A percentile compares a stretch with the other conserved stretches of the same genome.
Conservation (phyloP, 2,329 filamentous ascomycete genomes). For the Fusarium sp. region DNA sequence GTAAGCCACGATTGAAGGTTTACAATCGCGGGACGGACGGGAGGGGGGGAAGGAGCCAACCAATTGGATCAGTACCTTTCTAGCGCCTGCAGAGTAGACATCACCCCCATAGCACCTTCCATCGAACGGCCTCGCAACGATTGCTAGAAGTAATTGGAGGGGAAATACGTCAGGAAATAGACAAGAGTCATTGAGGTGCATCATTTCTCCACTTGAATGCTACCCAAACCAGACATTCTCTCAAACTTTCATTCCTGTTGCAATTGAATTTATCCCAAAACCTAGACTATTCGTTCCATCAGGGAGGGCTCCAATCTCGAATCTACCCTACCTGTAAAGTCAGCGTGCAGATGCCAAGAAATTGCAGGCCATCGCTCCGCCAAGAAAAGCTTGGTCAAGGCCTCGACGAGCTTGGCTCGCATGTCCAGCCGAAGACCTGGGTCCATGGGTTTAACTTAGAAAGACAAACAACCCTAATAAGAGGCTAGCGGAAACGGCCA, state of each 20-base stretch:
- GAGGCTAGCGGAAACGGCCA: constrained; percentile 17
- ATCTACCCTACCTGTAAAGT: constrained; percentile 29
- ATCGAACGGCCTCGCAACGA: constrained; percentile 5
- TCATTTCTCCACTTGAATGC: background rate
- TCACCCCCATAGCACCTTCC: constrained; percentile 16
- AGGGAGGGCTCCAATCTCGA: constrained; percentile 15
- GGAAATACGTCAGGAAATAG: constrained; percentile 2
- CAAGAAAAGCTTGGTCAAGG: constrained; percentile 49
- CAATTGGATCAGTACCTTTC: constrained; percentile 30
- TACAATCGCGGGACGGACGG: constrained; percentile 30
- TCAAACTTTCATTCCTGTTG: background rate
- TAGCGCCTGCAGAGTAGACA: constrained; percentile 29
- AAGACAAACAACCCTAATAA: constrained; percentile 10
- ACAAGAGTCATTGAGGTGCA: background rate
- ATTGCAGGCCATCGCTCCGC: constrained; percentile 39
- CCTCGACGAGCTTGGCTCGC: constrained; percentile 43
- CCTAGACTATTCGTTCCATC: background rate
- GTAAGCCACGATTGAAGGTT: constrained; percentile 36
- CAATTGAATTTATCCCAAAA: background rate
- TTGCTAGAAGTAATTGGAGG: background rate
- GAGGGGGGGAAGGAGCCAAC: constrained; percentile 14
- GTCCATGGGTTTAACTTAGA: constrained; percentile 14
- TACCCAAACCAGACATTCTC: background rate
- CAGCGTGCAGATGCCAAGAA: constrained; percentile 45
- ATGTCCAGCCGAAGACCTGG: constrained; percentile 29